Conservation (phyloP, 2,329 filamentous ascomycete genomes). For the Xylogone sp. region DNA sequence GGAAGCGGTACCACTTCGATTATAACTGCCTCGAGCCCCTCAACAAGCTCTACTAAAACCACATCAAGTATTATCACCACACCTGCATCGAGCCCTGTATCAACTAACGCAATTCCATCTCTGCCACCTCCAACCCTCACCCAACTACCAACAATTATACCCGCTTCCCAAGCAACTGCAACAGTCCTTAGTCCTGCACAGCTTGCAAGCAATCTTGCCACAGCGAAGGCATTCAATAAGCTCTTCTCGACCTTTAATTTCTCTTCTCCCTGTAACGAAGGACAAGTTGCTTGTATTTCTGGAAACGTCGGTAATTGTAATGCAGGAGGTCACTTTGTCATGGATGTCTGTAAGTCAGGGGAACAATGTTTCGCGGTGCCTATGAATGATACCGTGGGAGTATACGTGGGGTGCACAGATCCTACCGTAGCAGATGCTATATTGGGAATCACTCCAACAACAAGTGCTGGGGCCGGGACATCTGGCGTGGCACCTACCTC, state of each 20-base stretch:
- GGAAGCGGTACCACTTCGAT: slow-evolving; percentile 1
- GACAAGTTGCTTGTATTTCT: slow-evolving; percentile 49
- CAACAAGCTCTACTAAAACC: background rate
- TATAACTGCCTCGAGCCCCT: background rate
- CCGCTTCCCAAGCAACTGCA: slow-evolving; percentile 8
- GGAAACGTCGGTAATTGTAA: slow-evolving; percentile 46
- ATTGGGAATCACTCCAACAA: slow-evolving; percentile 29
- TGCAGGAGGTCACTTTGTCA: slow-evolving; percentile 34
- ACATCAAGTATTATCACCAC: background rate
- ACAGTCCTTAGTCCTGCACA: slow-evolving; percentile 14
- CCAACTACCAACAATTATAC: slow-evolving; percentile 13
- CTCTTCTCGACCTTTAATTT: slow-evolving; percentile 25
- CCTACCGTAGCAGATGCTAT: slow-evolving; percentile 36
- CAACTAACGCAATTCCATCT: slow-evolving; percentile 2
- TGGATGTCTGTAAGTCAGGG: slow-evolving; percentile 28
- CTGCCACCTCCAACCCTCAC: slow-evolving; percentile 5
- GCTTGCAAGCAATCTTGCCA: slow-evolving; percentile 26
- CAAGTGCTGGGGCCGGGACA: background rate
- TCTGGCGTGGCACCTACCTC: background rate
- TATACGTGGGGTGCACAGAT: slow-evolving; percentile 45
- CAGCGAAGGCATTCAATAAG: slow-evolving; percentile 22
- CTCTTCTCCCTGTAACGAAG: slow-evolving; percentile 41
- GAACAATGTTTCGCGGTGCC: slow-evolving; percentile 51
- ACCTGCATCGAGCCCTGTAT: slow-evolving; percentile 1
- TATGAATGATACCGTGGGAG: slow-evolving; percentile 43